Percentiles rank a stretch among this genome's conserved stretches.
These are phyloP conservation scores for Fusarium chlamydosporum DNA, from an alignment of 2,329 filamentous ascomycete genomes.

Conservation along the genomic window DNA sequence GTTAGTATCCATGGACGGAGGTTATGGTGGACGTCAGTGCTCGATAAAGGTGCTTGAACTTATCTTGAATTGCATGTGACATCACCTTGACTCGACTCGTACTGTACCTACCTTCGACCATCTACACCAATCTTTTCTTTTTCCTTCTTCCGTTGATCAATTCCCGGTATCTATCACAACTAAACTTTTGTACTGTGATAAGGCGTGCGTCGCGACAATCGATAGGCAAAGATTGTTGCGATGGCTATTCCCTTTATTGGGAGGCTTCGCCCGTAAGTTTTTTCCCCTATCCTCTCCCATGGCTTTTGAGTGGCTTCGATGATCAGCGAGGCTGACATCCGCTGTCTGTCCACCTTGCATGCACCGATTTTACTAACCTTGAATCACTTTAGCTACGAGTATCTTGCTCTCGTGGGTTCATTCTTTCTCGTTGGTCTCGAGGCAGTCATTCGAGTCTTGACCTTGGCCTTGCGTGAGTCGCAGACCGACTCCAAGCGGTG, in stretches of 20 bases:
- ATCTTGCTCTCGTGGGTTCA: slow-evolving; percentile 86
- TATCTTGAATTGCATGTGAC: slow-evolving; percentile 50
- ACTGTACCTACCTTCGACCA: slow-evolving; percentile 12
- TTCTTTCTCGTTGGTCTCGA: slow-evolving; percentile 87
- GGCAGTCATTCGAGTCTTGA: slow-evolving; percentile 85
- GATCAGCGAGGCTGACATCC: slow-evolving; percentile 18
- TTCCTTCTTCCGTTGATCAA: slow-evolving; percentile 20
- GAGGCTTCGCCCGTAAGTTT: slow-evolving; percentile 65
- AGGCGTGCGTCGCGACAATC: slow-evolving; percentile 24
- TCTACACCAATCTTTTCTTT: slow-evolving; percentile 8
- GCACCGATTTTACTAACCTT: slow-evolving; percentile 36
- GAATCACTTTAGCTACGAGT: slow-evolving; percentile 75
- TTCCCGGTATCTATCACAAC: slow-evolving; percentile 17
- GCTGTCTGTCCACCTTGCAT: slow-evolving; percentile 5
- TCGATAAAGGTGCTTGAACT: slow-evolving; percentile 11
- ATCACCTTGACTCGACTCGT: slow-evolving; percentile 41
- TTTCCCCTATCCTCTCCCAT: slow-evolving; percentile 5
- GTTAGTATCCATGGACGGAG: neutral
- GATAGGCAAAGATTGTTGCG: slow-evolving; percentile 36
- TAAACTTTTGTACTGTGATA: slow-evolving; percentile 11
- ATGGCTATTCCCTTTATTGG: slow-evolving; percentile 70
- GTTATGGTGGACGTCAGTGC: slow-evolving; percentile 32
- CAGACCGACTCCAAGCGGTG: slow-evolving; percentile 25
- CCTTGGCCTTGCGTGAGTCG: slow-evolving; percentile 83
- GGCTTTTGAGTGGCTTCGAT: slow-evolving; percentile 10